Percentiles rank a stretch among this genome's conserved stretches.
These are phyloP conservation scores for Calonectria pteridis DNA, from an alignment of 2,329 filamentous ascomycete species.

Conservation along the genomic window DNA sequence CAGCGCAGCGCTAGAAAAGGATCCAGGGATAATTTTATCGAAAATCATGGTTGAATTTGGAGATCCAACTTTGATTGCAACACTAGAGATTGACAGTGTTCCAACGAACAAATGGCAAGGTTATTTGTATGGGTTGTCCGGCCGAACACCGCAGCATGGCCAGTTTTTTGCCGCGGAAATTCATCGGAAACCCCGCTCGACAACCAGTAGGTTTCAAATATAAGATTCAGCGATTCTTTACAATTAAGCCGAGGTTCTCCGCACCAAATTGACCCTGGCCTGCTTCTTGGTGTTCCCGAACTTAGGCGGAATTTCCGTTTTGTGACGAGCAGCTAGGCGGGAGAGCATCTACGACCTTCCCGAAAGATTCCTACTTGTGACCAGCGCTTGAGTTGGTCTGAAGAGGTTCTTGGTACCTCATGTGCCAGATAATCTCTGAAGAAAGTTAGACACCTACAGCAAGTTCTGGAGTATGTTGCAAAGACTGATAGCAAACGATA, in stretches of 20 bases:
- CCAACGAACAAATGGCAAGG: not conserved
- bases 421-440: not conserved
- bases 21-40: not conserved
- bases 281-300: not conserved
- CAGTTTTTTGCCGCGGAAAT: not conserved
- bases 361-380: not conserved
- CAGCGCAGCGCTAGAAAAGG: not conserved
- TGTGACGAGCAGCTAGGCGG: not conserved
- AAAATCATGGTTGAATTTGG: not conserved
- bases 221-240: not conserved
- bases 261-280: not conserved
- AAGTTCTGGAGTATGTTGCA: not conserved
- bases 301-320: not conserved
- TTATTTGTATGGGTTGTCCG: not conserved
- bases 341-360: not conserved
- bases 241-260: not conserved
- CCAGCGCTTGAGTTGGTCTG: not conserved
- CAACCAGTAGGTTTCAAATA: not conserved
- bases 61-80: not conserved
- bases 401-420: not conserved
- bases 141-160: not conserved
- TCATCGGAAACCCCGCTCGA: not conserved
- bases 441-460: no score
- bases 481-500: not conserved
- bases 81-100: not conserved